Conservation (phyloP, 2,329 filamentous ascomycete species). For the Pyrenophora seminiperda region DNA sequence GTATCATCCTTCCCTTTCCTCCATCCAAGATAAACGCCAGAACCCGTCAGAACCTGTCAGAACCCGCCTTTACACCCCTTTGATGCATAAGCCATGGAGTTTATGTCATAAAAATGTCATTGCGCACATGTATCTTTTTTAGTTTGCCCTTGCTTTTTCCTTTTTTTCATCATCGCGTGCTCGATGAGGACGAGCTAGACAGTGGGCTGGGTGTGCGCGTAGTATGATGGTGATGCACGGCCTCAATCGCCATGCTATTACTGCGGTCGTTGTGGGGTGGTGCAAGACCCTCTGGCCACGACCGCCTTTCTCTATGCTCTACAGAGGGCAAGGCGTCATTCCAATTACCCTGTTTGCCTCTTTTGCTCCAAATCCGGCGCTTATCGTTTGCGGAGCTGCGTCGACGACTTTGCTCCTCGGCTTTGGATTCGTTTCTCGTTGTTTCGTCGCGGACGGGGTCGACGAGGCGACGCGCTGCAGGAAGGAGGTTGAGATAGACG, state of each 20-base stretch:
- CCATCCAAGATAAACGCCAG: too few species aligned
- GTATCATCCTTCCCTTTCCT: too few species aligned
- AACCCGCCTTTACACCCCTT: too few species aligned
- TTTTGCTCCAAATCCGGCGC: conserved; percentile 30
- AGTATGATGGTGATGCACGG: too few species aligned
- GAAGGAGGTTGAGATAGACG: conserved; percentile 58
- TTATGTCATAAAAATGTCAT: too few species aligned
- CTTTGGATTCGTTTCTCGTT: conserved; percentile 31
- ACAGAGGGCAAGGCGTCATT: conserved; percentile 31
- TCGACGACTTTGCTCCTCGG: conserved; percentile 30
- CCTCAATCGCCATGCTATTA: conserved; percentile 22
- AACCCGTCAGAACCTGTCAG: too few species aligned
- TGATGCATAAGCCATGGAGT: too few species aligned
- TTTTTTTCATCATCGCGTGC: conserved; percentile 1
- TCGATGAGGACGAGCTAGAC: conserved; percentile 6
- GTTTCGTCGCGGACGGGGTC: conserved; percentile 53
- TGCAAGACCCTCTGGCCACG: conserved; percentile 38
- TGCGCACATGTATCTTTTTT: not conserved
- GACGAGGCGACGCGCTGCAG: conserved; percentile 56
- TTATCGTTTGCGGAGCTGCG: conserved; percentile 26
- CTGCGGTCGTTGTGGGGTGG: conserved; percentile 13
- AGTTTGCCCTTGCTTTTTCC: not conserved
- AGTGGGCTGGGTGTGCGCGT: conserved; percentile 15
- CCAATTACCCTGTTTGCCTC: conserved; percentile 28
- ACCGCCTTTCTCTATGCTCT: conserved; percentile 40